Evolutionary conservation across 2,329 filamentous ascomycete species (phyloP).

Genomic region (Aurifilum marmelostoma): DNA sequence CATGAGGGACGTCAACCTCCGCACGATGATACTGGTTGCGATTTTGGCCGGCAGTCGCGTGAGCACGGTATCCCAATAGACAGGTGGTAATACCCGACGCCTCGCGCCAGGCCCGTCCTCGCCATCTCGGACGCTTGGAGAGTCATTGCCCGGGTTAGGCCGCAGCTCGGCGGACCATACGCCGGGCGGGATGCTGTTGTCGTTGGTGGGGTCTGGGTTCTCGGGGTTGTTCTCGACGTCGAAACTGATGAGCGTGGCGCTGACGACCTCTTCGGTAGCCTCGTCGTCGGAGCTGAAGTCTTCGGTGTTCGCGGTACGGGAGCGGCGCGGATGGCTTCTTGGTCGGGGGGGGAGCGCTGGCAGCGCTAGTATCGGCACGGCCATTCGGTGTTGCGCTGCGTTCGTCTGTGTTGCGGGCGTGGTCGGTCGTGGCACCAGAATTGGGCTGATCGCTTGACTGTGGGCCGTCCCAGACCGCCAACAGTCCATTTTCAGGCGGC

Average conservation of each 20-base stretch:
- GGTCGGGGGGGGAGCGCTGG: slow-evolving; percentile 8
- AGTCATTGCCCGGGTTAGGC: slow-evolving; percentile 45
- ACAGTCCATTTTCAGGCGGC: slow-evolving; percentile 7
- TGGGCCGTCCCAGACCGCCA: slow-evolving; percentile 17
- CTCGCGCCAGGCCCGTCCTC: slow-evolving; percentile 11
- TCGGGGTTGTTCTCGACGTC: slow-evolving; percentile 62
- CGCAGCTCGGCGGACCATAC: slow-evolving; percentile 63
- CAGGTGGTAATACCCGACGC: slow-evolving; percentile 12
- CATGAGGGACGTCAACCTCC: slow-evolving; percentile 46
- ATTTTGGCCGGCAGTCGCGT: slow-evolving; percentile 53
- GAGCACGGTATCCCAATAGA: slow-evolving; percentile 47
- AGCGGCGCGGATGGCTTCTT: slow-evolving; percentile 22
- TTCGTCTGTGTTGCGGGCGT: not conserved
- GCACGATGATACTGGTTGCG: slow-evolving; percentile 52
- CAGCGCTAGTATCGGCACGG: slow-evolving; percentile 6
- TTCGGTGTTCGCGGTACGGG: slow-evolving; percentile 21
- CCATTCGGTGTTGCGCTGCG: slow-evolving; percentile 16
- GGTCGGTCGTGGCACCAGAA: not conserved
- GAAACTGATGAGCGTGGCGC: slow-evolving; percentile 62
- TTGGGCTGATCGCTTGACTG: slow-evolving; percentile 13
- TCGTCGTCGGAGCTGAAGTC: slow-evolving; percentile 62
- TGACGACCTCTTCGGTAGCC: slow-evolving; percentile 54
- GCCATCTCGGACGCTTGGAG: slow-evolving; percentile 16
- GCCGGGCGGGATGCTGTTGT: slow-evolving; percentile 48
- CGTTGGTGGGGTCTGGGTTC: slow-evolving; percentile 36